These are phyloP conservation scores for Neurospora sp. DNA, from an alignment of 495 filamentous ascomycete genomes.

Conservation along the genomic window DNA sequence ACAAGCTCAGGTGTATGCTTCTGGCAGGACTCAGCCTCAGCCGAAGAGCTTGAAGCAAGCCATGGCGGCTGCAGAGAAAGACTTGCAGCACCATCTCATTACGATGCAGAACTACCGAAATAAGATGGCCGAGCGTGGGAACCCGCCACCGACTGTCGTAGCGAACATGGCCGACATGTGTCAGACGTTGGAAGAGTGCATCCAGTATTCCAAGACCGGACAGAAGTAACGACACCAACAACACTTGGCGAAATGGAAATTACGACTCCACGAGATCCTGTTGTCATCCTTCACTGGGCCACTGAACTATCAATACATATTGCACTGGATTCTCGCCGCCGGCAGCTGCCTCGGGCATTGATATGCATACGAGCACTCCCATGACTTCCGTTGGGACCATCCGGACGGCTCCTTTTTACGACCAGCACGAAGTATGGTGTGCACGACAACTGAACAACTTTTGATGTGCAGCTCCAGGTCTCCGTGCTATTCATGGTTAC, in stretches of 20 bases:
- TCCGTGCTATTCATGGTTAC: background rate
- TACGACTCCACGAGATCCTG: background rate
- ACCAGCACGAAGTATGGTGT: background rate
- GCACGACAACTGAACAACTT: background rate
- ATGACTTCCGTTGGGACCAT: background rate
- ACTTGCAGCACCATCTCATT: slow-evolving; percentile 7
- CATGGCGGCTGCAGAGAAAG: slow-evolving; percentile 12
- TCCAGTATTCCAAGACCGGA: background rate
- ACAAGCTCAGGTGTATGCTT: background rate
- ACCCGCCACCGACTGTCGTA: background rate
- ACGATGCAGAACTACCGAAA: slow-evolving; percentile 2
- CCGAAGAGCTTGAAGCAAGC: slow-evolving; percentile 14
- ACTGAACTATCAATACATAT: background rate
- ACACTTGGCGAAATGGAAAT: background rate
- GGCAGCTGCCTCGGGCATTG: background rate
- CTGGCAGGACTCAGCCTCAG: background rate
- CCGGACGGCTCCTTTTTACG: background rate
- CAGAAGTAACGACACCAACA: background rate
- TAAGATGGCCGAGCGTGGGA: background rate
- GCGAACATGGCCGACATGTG: background rate
- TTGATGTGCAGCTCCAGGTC: background rate
- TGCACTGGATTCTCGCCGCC: background rate
- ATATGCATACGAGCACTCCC: background rate
- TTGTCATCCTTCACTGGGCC: background rate
- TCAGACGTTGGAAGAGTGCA: background rate